Evolutionary conservation across 2,329 filamentous ascomycete species (phyloP), one percentile per base, ranked within the genome.

Genomic region (Ophiostoma tasmaniense): DNA sequence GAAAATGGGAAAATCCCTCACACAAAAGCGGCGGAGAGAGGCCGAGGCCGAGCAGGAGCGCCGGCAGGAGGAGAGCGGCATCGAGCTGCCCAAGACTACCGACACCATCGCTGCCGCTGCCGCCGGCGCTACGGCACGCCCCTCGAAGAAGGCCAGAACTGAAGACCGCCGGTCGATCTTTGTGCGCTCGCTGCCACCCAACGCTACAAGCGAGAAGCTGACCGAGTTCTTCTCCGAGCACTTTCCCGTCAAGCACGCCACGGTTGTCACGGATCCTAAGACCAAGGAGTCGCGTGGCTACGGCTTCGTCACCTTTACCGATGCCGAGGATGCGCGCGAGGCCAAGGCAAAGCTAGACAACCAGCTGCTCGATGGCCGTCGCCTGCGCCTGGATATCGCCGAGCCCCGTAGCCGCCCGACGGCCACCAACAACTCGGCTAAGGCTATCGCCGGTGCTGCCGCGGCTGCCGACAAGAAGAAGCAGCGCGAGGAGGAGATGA

Each of bases 301-400:
- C 78, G 95, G 95, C 67, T 99, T 99, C 79, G 94, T 99, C 69
- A 98, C 95, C 1, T 95, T 99, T 75, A 92, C 93, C 74, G 95
- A 99, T 76, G 86, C 90, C 37, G 93, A 97, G 73, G 95, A 99
- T 81, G 93, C 94, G 14, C 82, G 89, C 73, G 86, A 89, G 72
- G 96, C 95, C 22, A 86, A 91, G 76, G 86, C 89, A 69, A 90
- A 96, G 77, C 86, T 97, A 76, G 87, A 97, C 78, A 91, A 91
- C 71, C 84, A 90, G 64, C 81, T 87, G 33, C 86, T 97, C 74
- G 87, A 93, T 66, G 94, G 93, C 25, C 88, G 90, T 74, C 91
- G 90, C 72, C 88, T 99, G 75, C 89, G 88, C 70, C 86, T 98
- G 68, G 95, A 99, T 74, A 83, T 96, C 76, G 95, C 95, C 45